Evolutionary conservation across 352 stramenopile species (phyloP), one percentile per base, ranked within the genome.

Genomic region (Phytopythium chamaehyphon): DNA sequence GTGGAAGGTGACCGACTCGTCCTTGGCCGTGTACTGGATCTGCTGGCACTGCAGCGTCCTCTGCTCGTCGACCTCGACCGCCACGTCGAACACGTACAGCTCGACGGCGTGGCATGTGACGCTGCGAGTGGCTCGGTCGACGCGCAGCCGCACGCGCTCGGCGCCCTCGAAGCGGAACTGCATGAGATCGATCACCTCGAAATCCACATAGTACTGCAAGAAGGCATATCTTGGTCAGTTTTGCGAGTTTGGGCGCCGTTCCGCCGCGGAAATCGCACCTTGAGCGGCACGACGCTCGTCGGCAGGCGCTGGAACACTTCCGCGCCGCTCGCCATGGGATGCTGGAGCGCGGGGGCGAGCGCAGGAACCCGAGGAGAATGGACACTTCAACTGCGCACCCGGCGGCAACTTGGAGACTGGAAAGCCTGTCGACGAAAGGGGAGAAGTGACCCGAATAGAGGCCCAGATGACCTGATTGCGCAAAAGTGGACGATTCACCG

Each of bases 61-160:
- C 6, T 42, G 36, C 33, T 68, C 58, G 18, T 66, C 66, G 16
- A 92, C 54, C 28, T 67, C 66, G 21, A 88, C 75, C 38, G 62
- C 73, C 31, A 96, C 75, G 55, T 83, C 60, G 40, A 85, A 86
- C 44, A 88, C 81, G 56, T 89, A 86, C 7, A 98, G 78, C 73
- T 99, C 96, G 46, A 98, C 95, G 31, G 91, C 85, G 71, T 99
- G 95, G 60, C 97, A 88, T 36, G 76, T 95, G 59, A 99, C 90
- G 28, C 70, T 75, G 40, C 39, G 69, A 12, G 79, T 95, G 11
- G 68, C 43, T 37, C 90, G 73, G 1, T 76, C 37, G 22, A 93
- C 69, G 28, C 51, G 48, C 28, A 94, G 55, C 38, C 62, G 35
- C 18, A 92, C 68, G 49, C 71, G 66, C 59, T 90, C 68, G 0